Conservation (phyloP, 371 early-diverging fungal species). For the Syncephalastrum monosporum region DNA sequence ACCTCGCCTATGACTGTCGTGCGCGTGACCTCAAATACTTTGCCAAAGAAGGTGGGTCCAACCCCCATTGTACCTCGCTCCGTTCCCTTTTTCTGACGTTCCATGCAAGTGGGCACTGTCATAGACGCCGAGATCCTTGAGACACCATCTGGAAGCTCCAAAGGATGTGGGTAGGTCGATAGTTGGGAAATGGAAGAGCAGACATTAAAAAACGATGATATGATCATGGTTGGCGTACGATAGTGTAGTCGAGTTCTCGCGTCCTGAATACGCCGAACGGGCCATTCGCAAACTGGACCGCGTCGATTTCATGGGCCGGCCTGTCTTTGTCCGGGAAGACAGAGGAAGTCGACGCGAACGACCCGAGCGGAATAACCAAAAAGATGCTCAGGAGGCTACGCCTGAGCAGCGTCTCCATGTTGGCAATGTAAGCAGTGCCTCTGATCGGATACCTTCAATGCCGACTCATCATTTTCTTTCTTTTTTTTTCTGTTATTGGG, state of each 20-base stretch:
- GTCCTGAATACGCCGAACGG: constrained; percentile 75
- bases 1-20: constrained; percentile 61
- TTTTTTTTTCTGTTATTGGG: too few species aligned
- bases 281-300: constrained; percentile 78
- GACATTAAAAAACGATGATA: background rate
- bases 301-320: constrained; percentile 73
- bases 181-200: background rate
- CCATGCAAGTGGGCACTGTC: constrained; percentile 62
- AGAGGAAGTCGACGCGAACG: background rate
- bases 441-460: background rate
- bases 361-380: constrained; percentile 40
- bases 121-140: constrained; percentile 69
- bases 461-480: background rate
- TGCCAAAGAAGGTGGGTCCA: constrained; percentile 69
- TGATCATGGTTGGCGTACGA: background rate
- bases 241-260: constrained; percentile 79
- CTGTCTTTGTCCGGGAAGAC: constrained; percentile 76
- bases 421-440: constrained; percentile 54
- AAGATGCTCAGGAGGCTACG: constrained; percentile 46
- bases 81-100: background rate
- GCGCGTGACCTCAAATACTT: constrained; percentile 73
- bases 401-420: constrained; percentile 67
- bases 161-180: constrained; percentile 53
- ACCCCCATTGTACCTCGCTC: background rate
- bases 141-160: constrained; percentile 60